Evolutionary conservation across 2,329 filamentous ascomycete species (phyloP), one percentile per base, ranked within the genome.

Genomic region (Amauroascus verrucosus): DNA sequence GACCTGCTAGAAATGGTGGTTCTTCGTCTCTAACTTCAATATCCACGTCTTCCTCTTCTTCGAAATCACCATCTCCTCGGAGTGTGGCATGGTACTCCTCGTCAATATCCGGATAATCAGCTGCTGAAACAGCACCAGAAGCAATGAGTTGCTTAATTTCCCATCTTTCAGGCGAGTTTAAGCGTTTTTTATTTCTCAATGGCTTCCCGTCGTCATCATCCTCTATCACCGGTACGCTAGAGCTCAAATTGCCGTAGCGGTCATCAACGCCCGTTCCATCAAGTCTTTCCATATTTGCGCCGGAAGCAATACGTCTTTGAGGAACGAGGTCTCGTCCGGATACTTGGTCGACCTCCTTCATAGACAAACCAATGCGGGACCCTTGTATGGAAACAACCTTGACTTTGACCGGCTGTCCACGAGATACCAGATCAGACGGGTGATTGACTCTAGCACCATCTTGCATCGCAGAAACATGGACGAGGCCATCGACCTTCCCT

Each of bases 21-120:
- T 98, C 93, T 62, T 98, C 93, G 57, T 98, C 93, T 60, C 85
- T 81, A 28, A 98, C 87, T 69, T 98, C 93, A 58, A 98, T 98
- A 63, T 98, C 93, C 3, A 98, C 82, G 64, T 98, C 93, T 68
- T 96, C 88, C 66, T 98, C 93, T 58, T 97, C 78, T 65, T 96
- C 89, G 68, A 97, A 84, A 51, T 87, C 84, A 14, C 84, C 87
- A 60, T 95, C 88, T 14, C 89, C 91, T 24, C 84, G 85, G 24
- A 96, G 74, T 0, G 88, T 90, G 14, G 87, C 85, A 58, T 95
- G 85, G 67, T 95, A 95, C 54, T 97, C 90, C 61, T 96, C 88
- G 60, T 97, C 88, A 26, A 97, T 78, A 58, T 96, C 91, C 0
- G 93, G 93, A 65, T 95, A 96, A 61, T 97, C 91, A 0, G 87